Conservation (phyloP, 306 rosid genomes). For the Acacia melanoxylon region DNA sequence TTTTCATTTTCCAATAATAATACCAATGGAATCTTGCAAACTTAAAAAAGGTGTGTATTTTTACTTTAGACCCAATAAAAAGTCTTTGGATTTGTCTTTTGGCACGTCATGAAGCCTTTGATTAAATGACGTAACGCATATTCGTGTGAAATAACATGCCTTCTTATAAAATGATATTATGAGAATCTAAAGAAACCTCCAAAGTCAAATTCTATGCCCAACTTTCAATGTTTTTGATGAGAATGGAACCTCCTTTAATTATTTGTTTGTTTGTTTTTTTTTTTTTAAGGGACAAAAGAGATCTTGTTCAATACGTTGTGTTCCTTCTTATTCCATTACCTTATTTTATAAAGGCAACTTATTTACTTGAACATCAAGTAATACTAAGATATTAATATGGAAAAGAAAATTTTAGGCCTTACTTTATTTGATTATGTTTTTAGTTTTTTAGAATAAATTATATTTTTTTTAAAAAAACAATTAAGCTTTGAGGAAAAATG, state of each 20-base stretch:
- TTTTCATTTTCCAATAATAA: too few relatives aligned
- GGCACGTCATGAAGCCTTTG: background rate
- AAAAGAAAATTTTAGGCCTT: too few relatives aligned
- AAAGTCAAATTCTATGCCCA: background rate
- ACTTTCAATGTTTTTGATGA: background rate
- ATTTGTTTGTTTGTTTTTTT: background rate
- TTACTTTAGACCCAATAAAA: too few relatives aligned
- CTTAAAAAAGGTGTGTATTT: background rate
- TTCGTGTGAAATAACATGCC: background rate
- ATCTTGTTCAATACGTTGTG: background rate
- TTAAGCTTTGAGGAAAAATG: too few relatives aligned
- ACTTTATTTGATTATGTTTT: too few relatives aligned
- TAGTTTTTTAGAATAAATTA: too few relatives aligned
- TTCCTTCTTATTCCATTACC: too few relatives aligned
- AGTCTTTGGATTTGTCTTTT: background rate
- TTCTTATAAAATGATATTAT: background rate
- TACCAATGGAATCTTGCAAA: too few relatives aligned
- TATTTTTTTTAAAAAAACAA: too few relatives aligned
- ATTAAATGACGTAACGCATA: background rate
- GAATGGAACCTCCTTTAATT: background rate
- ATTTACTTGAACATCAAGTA: too few relatives aligned
- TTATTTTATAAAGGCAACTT: too few relatives aligned
- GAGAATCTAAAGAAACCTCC: background rate
- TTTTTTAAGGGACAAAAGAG: background rate
- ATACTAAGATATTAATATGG: too few relatives aligned